Base-by-base conservation (phyloP, 495 filamentous ascomycete genomes). In the Friedmanniomyces simplex region DNA sequence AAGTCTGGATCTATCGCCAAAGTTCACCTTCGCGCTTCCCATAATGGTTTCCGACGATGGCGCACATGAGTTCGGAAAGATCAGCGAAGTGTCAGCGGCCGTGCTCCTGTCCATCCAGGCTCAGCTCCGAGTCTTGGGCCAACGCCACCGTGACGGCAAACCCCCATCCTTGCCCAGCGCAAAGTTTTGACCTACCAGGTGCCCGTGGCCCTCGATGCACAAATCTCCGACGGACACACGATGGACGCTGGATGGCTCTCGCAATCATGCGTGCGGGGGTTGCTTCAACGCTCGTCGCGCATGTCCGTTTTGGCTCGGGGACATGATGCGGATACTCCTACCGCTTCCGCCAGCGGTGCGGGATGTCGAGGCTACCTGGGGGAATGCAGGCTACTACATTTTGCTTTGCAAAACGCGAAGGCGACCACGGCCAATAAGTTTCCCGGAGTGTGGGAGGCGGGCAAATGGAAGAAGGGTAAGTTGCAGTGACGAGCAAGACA, bases 271-370 rank as follows among this genome's bases (percentile, higher is more conserved):
- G 14, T 57, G 54, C 30, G 41, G 20, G 3, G 32, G 11, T 3
- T 57, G 54, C 28, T 57, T 57, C 30, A 50, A 47, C 25, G 34
- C 54, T 10, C 45, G 28, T 7, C 43, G 54, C 26, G 54, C 39
- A 2, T 57, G 54, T 22, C 24, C 50, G 25, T 21, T 39, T 5
- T 57, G 54, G 54, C 11, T 50, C 2, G 54, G 54, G 1, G 22
- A 50, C 7, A 28, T 24, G 45, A 50, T 28, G 34, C 50, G 46
- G 45, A 50, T 50, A 11, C 14, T 50, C 26, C 24, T 57, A 32
- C 54, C 54, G 4, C 45, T 57, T 2, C 54, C 46, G 26, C 54
- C 54, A n/a, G 7, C n/a, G 18, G 54, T 50, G 6, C 13, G 46
- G 16, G 22, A 24, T 16, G 37, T 7, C 25, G 21, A 5, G 14